A percentile compares a stretch with the other conserved stretches of the same genome.
These are phyloP conservation scores for Avicennia marina DNA, from an alignment of 257 asterid species.

Conservation along the genomic window DNA sequence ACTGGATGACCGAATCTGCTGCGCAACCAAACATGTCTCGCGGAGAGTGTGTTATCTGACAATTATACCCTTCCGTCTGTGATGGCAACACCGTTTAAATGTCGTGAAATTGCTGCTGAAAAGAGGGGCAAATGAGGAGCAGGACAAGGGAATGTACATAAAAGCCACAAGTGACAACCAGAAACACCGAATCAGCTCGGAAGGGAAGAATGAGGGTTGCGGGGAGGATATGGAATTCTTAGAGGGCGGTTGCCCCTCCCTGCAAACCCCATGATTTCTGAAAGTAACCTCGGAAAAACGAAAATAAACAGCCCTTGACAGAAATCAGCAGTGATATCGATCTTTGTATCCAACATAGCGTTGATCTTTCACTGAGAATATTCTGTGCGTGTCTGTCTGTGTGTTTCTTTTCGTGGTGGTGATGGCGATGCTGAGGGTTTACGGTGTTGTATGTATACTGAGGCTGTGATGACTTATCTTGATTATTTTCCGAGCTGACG, in stretches of 20 bases:
- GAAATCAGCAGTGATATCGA: too few relatives aligned
- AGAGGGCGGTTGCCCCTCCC: slow-evolving; percentile 25
- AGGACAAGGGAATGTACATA: too few relatives aligned
- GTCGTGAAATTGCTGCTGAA: too few relatives aligned
- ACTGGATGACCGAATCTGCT: too few relatives aligned
- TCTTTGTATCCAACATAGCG: too few relatives aligned
- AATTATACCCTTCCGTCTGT: too few relatives aligned
- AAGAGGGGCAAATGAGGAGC: too few relatives aligned
- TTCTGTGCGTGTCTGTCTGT: not conserved
- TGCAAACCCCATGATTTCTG: slow-evolving; percentile 20
- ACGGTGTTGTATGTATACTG: not conserved
- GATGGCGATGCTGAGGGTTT: not conserved
- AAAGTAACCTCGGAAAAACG: not conserved
- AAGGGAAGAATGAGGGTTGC: slow-evolving; percentile 1
- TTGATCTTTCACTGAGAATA: too few relatives aligned
- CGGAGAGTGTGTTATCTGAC: too few relatives aligned
- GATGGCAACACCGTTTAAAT: too few relatives aligned
- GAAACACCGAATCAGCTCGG: not conserved
- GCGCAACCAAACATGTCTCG: too few relatives aligned
- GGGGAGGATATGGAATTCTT: slow-evolving; percentile 6
- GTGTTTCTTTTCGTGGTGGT: not conserved
- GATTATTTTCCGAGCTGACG: slow-evolving; percentile 1
- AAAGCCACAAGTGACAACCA: too few relatives aligned
- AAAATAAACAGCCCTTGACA: slow-evolving; percentile 15
- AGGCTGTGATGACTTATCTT: slow-evolving; percentile 11